Conservation (phyloP, 2,329 filamentous ascomycete genomes). For the Metarhizium sp. region DNA sequence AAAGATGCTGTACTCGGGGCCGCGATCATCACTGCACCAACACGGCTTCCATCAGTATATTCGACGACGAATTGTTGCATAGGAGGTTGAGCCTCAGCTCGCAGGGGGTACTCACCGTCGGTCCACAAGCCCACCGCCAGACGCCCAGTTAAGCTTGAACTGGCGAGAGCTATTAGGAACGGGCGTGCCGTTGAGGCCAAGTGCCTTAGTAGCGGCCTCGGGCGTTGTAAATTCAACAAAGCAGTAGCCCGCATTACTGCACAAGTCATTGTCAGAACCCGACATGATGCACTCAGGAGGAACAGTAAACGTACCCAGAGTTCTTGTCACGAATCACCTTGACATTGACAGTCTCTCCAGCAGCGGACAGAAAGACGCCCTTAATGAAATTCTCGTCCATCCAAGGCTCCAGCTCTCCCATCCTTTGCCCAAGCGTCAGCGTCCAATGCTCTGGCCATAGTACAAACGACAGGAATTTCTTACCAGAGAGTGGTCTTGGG, state of each 20-base stretch:
- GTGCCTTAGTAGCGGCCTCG: slow-evolving; percentile 81
- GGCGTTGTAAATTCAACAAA: slow-evolving; percentile 87
- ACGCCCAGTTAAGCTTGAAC: slow-evolving; percentile 99
- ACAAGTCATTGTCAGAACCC: background rate
- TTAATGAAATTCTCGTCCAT: slow-evolving; percentile 99
- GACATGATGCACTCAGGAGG: background rate
- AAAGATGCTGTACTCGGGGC: slow-evolving; percentile 94
- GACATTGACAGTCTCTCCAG: slow-evolving; percentile 91
- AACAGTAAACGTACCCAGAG: slow-evolving; percentile 62
- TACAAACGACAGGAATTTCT: background rate
- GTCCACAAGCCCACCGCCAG: slow-evolving; percentile 88
- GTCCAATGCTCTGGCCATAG: background rate
- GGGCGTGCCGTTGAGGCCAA: slow-evolving; percentile 76
- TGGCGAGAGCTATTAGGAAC: slow-evolving; percentile 91
- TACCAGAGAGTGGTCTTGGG: slow-evolving; percentile 52
- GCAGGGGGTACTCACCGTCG: slow-evolving; percentile 54
- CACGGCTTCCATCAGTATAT: background rate
- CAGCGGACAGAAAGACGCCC: slow-evolving; percentile 78
- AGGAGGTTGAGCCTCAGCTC: background rate
- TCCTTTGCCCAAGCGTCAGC: slow-evolving; percentile 48
- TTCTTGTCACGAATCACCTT: slow-evolving; percentile 99
- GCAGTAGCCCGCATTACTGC: slow-evolving; percentile 93
- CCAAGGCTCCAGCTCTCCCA: slow-evolving; percentile 98
- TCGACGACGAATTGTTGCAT: background rate
- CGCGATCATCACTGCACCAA: slow-evolving; percentile 72